Evolutionary conservation across 1,284 basidiomycete species (phyloP).

Genomic region (Violaceomyces palustris): DNA sequence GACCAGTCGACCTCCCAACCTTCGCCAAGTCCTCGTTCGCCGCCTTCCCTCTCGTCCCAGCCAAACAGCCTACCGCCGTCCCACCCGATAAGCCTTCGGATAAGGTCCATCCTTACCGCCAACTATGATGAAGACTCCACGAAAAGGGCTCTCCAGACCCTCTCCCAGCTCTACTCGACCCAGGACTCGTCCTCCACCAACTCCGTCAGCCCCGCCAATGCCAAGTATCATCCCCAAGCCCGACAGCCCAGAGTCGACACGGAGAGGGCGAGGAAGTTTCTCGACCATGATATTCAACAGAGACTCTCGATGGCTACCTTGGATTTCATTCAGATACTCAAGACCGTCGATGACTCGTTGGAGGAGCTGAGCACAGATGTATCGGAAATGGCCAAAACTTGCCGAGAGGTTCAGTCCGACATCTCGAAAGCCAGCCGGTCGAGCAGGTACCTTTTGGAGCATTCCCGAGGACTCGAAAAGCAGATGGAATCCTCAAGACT

Average conservation of each 20-base stretch:
- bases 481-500: constrained; percentile 22
- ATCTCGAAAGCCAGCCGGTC: constrained; percentile 9
- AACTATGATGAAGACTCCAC: constrained; percentile 6
- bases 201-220: background rate
- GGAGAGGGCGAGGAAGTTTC: constrained; percentile 66
- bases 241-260: constrained; percentile 10
- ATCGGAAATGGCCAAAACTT: constrained; percentile 13
- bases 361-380: constrained; percentile 18
- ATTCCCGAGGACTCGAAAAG: constrained; percentile 17
- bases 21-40: too few relatives aligned
- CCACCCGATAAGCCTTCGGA: too few relatives aligned
- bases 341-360: constrained; percentile 71
- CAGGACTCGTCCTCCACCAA: background rate
- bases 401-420: constrained; percentile 16
- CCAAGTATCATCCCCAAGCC: background rate
- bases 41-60: too few relatives aligned
- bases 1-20: too few relatives aligned
- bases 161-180: constrained; percentile 17
- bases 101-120: background rate
- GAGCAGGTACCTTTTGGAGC: constrained; percentile 27
- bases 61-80: too few relatives aligned
- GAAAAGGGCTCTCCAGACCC: constrained; percentile 11
- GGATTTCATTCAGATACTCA: constrained; percentile 74
- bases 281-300: constrained; percentile 76
- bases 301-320: constrained; percentile 73